Evolutionary conservation across 352 stramenopile genomes (phyloP).

Genomic region (Albugo candida): DNA sequence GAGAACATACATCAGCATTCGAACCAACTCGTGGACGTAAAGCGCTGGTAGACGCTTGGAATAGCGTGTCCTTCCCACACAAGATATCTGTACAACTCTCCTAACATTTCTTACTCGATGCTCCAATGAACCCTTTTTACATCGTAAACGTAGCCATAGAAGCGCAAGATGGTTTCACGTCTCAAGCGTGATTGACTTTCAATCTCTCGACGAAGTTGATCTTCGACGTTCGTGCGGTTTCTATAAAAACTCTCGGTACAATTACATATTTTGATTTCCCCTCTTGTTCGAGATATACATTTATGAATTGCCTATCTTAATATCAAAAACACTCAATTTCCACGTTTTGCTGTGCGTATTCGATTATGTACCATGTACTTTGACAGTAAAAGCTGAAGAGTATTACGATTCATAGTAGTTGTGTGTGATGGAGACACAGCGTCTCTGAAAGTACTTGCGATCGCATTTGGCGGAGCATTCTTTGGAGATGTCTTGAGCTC

Average conservation of each 20-base stretch:
- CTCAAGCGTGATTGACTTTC: conserved; percentile 98
- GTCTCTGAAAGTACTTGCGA: too few relatives aligned
- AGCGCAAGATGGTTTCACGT: conserved; percentile 92
- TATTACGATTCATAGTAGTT: too few relatives aligned
- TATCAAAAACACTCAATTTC: conserved; percentile 94
- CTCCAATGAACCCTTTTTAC: conserved; percentile 98
- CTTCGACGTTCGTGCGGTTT: conserved; percentile 95
- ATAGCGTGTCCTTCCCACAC: conserved; percentile 79
- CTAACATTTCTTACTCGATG: conserved; percentile 95
- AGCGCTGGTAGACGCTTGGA: conserved; percentile 80
- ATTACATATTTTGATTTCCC: conserved; percentile 97
- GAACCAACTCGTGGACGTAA: conserved; percentile 91
- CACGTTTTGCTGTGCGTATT: conserved; percentile 29
- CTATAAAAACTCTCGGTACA: conserved; percentile 96
- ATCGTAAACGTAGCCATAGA: conserved; percentile 99
- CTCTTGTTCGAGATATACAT: conserved; percentile 96
- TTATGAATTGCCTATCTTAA: conserved; percentile 97
- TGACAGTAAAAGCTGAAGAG: too few relatives aligned
- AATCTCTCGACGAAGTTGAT: conserved; percentile 98
- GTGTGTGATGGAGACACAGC: too few relatives aligned
- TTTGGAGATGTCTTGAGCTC: too few relatives aligned
- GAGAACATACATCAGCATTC: conserved; percentile 95
- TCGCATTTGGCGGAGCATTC: too few relatives aligned
- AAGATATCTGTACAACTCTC: conserved; percentile 98
- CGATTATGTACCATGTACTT: neutral